These are phyloP conservation scores for Fusarium sacchari DNA, from an alignment of 2,329 filamentous ascomycete genomes.

Conservation along the genomic window DNA sequence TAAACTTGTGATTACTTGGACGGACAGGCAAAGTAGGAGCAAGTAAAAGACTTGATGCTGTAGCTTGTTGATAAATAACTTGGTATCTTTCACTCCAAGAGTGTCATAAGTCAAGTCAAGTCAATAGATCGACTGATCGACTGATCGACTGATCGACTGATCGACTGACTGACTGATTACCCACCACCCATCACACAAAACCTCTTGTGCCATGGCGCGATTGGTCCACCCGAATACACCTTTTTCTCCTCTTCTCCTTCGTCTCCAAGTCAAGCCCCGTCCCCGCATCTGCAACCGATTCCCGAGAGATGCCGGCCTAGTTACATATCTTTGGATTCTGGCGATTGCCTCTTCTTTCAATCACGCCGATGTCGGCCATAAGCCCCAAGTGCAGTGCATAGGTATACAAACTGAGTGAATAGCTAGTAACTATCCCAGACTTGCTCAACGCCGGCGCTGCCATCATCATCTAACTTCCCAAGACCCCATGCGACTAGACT, in stretches of 20 bases:
- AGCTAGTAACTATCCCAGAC: conserved; percentile 19
- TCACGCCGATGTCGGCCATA: conserved; percentile 26
- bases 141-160: too few relatives aligned
- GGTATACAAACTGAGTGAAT: conserved; percentile 9
- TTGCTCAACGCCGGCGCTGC: conserved; percentile 33
- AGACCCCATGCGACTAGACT: conserved; percentile 23
- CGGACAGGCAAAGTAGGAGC: background rate
- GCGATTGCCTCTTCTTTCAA: conserved; percentile 28
- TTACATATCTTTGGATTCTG: conserved; percentile 4
- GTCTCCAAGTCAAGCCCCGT: conserved; percentile 19
- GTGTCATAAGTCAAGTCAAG: conserved; percentile 3
- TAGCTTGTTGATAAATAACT: conserved; percentile 31
- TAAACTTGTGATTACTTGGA: background rate
- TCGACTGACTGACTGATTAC: background rate
- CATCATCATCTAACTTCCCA: conserved; percentile 14
- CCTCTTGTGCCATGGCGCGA: conserved; percentile 49
- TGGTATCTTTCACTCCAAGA: conserved; percentile 32
- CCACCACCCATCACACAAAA: too few relatives aligned
- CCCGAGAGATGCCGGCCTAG: conserved; percentile 20
- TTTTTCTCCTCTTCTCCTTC: conserved; percentile 24
- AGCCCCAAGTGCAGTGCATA: background rate
- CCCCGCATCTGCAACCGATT: conserved; percentile 25
- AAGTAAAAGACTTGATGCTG: background rate
- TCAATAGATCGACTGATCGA: too few relatives aligned
- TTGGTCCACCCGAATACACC: conserved; percentile 44